Base-by-base conservation (phyloP, 1,284 basidiomycete genomes). In the Apiotrichum domesticum region DNA sequence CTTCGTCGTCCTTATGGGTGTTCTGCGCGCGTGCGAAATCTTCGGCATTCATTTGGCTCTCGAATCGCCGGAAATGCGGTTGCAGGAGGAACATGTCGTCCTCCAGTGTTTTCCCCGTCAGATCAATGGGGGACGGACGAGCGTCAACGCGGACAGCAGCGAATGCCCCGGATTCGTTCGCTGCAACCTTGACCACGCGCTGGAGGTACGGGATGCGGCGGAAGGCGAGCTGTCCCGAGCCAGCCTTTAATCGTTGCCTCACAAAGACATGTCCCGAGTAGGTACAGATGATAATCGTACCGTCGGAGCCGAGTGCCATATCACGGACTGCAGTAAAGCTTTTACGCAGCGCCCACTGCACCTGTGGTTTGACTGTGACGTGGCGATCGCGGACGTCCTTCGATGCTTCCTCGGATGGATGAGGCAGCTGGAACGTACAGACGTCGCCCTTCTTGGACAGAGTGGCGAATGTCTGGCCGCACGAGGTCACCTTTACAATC, bases 201-300 rank as follows among this genome's bases (percentile, higher is more conserved):
- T 98, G 93, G 1, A 97, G 77, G 63, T 85, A 86, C 0, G 88
- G 87, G 0, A 97, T 78, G 13, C 86, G 84, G 52, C 86, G 83
- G 71, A 95, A 98, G 77, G 89, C 90, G 77, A 86, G 85, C 2
- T 85, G 76, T 65, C 88, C 89, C 3, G 77, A 78, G 9, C 61
- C 77, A 57, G 58, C 61, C 60, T 78, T 78, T 44, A 66, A 60
- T 15, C 89, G 83, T 15, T 85, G 82, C 33, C 90, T 85, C 29
- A 94, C 82, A 67, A 90, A 98, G 35, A 97, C 93, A 66, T 98
- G 93, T 0, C 95, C 95, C 1, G 93, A 93, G 64, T 88, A 85
- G 0, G 95, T 98, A 76, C 91, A 96, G 44, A 98, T 82, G 66
- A 97, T 87, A 66, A 98, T 83, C 6, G 87, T 84, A 2, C 93